These are phyloP conservation scores for Linanthus parryae DNA, from an alignment of 148 eudicot species.

Conservation along the genomic window DNA sequence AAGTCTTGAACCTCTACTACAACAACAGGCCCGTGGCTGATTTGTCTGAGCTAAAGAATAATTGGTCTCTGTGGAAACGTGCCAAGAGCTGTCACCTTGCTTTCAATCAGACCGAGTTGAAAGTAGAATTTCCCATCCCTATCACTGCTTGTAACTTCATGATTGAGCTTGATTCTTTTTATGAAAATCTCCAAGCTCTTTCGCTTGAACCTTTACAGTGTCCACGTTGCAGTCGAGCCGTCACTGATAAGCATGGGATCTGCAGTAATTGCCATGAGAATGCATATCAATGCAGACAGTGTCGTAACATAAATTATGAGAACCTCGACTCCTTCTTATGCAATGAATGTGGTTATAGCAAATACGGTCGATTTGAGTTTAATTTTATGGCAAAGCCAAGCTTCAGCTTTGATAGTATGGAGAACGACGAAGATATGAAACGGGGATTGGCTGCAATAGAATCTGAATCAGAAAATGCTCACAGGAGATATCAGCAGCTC, in stretches of 20 bases:
- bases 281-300: conserved; percentile 99
- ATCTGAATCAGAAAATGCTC: conserved; percentile 99
- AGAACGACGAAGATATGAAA: conserved; percentile 99
- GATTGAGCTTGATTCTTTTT: conserved; percentile 98
- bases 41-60: conserved; percentile 93
- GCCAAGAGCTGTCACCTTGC: conserved; percentile 97
- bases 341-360: conserved; percentile 99
- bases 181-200: conserved; percentile 97
- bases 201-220: conserved; percentile 98
- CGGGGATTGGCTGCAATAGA: conserved; percentile 96
- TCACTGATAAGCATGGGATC: conserved; percentile 96
- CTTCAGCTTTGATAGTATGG: conserved; percentile 94
- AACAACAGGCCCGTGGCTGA: conserved; percentile 98
- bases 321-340: conserved; percentile 96
- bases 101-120: conserved; percentile 87
- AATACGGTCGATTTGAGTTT: conserved; percentile 98
- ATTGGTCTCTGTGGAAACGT: conserved; percentile 99
- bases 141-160: conserved; percentile 99
- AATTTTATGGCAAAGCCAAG: conserved; percentile 99
- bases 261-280: conserved; percentile 98
- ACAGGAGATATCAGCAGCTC: conserved; percentile 96
- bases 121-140: conserved; percentile 97
- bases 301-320: conserved; percentile 97
- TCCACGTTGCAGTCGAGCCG: conserved; percentile 97
- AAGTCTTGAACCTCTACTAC: conserved; percentile 96